Evolutionary conservation across 1,284 basidiomycete species (phyloP).

Genomic region (Puccinia polysora): DNA sequence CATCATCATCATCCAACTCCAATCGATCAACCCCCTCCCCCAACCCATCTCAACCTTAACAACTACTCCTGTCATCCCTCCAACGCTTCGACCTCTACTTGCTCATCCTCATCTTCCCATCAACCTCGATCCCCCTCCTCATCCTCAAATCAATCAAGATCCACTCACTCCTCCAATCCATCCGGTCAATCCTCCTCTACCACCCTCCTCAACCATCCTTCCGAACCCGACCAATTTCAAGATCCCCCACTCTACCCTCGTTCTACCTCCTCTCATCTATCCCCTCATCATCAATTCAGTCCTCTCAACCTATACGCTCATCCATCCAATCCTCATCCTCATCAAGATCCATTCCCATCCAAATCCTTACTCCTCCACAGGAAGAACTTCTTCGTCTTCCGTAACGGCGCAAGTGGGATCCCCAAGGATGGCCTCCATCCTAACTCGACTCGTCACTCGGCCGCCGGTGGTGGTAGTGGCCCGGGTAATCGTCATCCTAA

Average conservation of each 20-base stretch:
- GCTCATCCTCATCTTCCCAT: slow-evolving; percentile 26
- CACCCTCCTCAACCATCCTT: slow-evolving; percentile 36
- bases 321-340: slow-evolving; percentile 1
- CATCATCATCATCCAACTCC: too few relatives aligned
- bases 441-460: slow-evolving; percentile 28
- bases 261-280: slow-evolving; percentile 19
- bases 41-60: not conserved
- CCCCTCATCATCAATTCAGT: slow-evolving; percentile 31
- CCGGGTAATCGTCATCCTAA: slow-evolving; percentile 42
- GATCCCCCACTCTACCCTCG: slow-evolving; percentile 15
- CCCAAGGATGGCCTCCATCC: slow-evolving; percentile 52
- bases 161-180: slow-evolving; percentile 28
- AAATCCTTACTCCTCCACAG: slow-evolving; percentile 45
- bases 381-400: slow-evolving; percentile 47
- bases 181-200: slow-evolving; percentile 26
- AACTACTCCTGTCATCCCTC: slow-evolving; percentile 1
- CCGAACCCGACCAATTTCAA: slow-evolving; percentile 3
- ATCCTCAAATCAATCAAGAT: slow-evolving; percentile 3
- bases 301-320: slow-evolving; percentile 38
- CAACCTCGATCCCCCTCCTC: slow-evolving; percentile 15
- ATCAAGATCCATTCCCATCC: slow-evolving; percentile 43
- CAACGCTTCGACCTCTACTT: slow-evolving; percentile 3
- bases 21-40: too few relatives aligned
- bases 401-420: slow-evolving; percentile 55
- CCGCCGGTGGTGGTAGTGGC: slow-evolving; percentile 48